phyloP scores from a whole-genome alignment of 441 rosid species.

The Jatropha podagrica region DNA sequence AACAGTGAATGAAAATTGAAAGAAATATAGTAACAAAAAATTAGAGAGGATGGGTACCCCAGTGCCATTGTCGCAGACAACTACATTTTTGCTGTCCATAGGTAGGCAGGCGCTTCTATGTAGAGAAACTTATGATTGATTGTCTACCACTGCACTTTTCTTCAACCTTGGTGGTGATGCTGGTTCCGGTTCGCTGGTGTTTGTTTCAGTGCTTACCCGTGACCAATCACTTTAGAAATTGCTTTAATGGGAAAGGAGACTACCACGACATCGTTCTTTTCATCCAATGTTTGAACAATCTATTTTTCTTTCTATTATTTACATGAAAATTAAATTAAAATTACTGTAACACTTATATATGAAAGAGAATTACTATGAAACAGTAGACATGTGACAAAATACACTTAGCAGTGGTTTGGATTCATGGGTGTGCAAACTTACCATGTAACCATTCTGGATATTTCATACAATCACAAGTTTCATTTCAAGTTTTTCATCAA shows the following conservation, averaged over 20 bases:
- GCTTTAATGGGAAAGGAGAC: neutral
- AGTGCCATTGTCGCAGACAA: slow-evolving; percentile 97
- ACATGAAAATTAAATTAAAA: too few relatives aligned
- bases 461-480: too few relatives aligned
- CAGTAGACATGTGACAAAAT: too few relatives aligned
- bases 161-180: neutral
- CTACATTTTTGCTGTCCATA: slow-evolving; percentile 41
- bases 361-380: too few relatives aligned
- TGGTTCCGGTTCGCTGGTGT: neutral
- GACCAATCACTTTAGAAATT: neutral
- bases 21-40: neutral
- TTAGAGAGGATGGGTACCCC: slow-evolving; percentile 46
- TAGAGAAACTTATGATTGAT: neutral
- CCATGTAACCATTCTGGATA: too few relatives aligned
- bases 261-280: neutral
- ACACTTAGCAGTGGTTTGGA: too few relatives aligned
- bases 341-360: too few relatives aligned
- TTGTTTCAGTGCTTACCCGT: neutral
- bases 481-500: too few relatives aligned
- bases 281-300: too few relatives aligned
- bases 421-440: too few relatives aligned
- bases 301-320: too few relatives aligned
- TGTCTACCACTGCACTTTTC: neutral
- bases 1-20: neutral
- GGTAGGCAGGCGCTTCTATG: slow-evolving; percentile 13